Conservation (phyloP, 352 stramenopile genomes). For the Plasmopara muralis region DNA sequence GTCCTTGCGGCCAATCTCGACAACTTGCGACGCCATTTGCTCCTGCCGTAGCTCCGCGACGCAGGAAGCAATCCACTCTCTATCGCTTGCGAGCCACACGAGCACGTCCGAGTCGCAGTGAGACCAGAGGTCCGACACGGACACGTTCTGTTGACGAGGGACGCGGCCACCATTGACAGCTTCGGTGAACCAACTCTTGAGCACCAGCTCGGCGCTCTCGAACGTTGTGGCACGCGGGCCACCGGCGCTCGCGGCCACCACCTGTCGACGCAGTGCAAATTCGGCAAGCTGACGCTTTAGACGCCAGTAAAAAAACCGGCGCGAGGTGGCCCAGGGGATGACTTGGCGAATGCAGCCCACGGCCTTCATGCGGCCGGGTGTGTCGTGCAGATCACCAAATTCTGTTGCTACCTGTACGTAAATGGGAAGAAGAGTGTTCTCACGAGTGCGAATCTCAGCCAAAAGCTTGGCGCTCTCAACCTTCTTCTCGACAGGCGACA, state of each 20-base stretch:
- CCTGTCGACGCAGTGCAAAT: constrained; percentile 86
- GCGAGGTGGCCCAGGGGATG: constrained; percentile 93
- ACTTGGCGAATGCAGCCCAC: constrained; percentile 96
- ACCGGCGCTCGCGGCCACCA: constrained; percentile 27
- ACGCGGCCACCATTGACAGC: constrained; percentile 70
- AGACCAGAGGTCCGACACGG: constrained; percentile 59
- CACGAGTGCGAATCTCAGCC: constrained; percentile 88
- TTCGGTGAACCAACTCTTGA: constrained; percentile 80
- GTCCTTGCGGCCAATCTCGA: constrained; percentile 66
- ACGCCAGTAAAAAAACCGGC: constrained; percentile 98
- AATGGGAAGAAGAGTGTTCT: constrained; percentile 92
- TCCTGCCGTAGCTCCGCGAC: constrained; percentile 53
- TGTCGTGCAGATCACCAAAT: constrained; percentile 99
- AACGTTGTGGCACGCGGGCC: constrained; percentile 40
- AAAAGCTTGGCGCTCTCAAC: constrained; percentile 55
- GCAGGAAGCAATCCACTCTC: constrained; percentile 65
- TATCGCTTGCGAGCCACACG: constrained; percentile 71
- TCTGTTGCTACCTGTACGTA: constrained; percentile 98
- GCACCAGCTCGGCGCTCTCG: constrained; percentile 43
- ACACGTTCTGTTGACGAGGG: constrained; percentile 51
- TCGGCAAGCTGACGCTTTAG: constrained; percentile 96
- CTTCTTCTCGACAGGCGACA: constrained; percentile 43
- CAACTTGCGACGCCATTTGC: constrained; percentile 67
- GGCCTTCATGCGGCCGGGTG: constrained; percentile 98
- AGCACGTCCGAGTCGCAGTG: constrained; percentile 73